Conservation (phyloP, 2,329 filamentous ascomycete genomes). For the Colletotrichum spinosum region DNA sequence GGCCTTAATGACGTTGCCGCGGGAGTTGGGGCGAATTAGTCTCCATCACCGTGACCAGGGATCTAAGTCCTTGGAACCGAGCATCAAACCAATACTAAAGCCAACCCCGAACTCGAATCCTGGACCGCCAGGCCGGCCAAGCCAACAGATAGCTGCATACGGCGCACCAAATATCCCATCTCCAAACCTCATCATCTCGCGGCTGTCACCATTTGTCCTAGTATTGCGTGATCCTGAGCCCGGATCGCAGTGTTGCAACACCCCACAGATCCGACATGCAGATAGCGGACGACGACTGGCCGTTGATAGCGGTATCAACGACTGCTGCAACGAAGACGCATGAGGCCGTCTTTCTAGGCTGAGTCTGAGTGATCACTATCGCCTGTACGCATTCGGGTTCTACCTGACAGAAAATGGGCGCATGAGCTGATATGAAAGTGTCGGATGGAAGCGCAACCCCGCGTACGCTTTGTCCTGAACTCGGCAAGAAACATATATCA, state of each 20-base stretch:
- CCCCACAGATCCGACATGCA: neutral
- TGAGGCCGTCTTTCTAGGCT: too few relatives aligned
- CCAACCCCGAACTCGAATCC: too few relatives aligned
- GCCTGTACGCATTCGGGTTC: too few relatives aligned
- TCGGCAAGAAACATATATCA: neutral
- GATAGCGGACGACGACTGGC: neutral
- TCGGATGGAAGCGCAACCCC: neutral
- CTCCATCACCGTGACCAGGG: neutral
- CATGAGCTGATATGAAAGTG: neutral
- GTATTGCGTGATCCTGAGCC: neutral
- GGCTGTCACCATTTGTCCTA: neutral
- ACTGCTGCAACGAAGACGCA: too few relatives aligned
- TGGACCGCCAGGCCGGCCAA: neutral
- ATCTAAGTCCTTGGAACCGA: neutral
- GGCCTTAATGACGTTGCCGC: neutral
- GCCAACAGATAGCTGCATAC: neutral
- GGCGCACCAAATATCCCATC: neutral
- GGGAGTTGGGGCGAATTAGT: neutral
- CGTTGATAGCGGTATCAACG: too few relatives aligned
- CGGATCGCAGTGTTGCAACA: neutral
- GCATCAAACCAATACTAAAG: neutral
- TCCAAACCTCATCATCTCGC: constrained; percentile 1
- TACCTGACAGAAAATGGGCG: too few relatives aligned
- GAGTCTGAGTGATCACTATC: too few relatives aligned
- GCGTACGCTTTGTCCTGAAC: neutral